A percentile compares a stretch with the other conserved stretches of the same genome.
These are phyloP conservation scores for Pleurostoma richardsiae DNA, from an alignment of 2,329 filamentous ascomycete genomes.

Conservation along the genomic window DNA sequence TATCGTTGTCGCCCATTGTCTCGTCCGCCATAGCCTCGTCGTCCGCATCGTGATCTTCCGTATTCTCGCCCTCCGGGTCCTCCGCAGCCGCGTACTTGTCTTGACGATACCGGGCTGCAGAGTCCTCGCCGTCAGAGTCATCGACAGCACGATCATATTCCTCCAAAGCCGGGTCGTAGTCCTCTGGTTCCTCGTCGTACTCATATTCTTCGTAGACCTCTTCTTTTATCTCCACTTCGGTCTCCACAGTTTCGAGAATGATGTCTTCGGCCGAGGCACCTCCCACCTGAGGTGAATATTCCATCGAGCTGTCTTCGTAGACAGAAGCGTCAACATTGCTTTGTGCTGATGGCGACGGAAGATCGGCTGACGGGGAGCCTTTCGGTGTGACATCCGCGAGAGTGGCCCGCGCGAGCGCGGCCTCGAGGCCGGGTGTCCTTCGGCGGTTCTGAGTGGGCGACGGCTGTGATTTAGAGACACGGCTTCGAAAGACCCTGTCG, in stretches of 20 bases:
- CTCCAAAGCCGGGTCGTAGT: too few relatives aligned
- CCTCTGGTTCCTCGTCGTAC: background rate
- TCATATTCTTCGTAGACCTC: constrained; percentile 31
- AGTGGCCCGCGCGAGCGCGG: background rate
- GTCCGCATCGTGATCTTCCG: background rate
- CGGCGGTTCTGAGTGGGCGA: background rate
- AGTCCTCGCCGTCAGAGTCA: too few relatives aligned
- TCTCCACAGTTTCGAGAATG: background rate
- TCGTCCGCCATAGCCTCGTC: background rate
- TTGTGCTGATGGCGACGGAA: too few relatives aligned
- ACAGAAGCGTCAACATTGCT: too few relatives aligned
- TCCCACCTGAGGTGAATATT: too few relatives aligned
- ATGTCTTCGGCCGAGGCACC: too few relatives aligned
- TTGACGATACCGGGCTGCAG: too few relatives aligned
- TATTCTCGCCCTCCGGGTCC: background rate
- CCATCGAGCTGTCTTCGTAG: too few relatives aligned
- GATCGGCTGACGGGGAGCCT: too few relatives aligned
- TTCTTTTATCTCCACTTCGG: background rate
- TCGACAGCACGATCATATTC: too few relatives aligned
- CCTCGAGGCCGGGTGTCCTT: background rate
- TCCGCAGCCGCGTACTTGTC: background rate
- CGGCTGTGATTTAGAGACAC: constrained; percentile 3
- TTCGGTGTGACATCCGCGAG: background rate
- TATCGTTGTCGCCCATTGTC: background rate
- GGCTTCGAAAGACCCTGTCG: background rate